These are phyloP conservation scores for Hypoxylon fuscum DNA, from an alignment of 495 filamentous ascomycete genomes.

Conservation along the genomic window DNA sequence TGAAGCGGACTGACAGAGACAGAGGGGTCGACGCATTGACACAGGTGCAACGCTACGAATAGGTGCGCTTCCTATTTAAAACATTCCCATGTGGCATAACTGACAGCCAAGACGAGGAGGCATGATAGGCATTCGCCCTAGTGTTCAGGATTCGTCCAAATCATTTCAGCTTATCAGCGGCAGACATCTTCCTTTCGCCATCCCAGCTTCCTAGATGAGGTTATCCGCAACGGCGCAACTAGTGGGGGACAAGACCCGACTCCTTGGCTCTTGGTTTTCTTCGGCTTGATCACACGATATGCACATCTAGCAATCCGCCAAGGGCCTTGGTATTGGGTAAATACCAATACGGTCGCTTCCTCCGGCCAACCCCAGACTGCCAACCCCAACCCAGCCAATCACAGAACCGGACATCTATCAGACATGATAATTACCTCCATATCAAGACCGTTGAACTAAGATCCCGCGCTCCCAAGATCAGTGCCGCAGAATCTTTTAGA, in stretches of 20 bases:
- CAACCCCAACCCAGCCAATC: not conserved
- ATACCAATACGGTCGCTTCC: slow-evolving; percentile 19
- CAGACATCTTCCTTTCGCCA: not conserved
- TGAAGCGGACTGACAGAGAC: slow-evolving; percentile 4
- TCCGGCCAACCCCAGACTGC: slow-evolving; percentile 14
- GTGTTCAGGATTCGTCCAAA: slow-evolving; percentile 12
- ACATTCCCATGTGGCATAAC: not conserved
- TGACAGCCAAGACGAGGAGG: not conserved
- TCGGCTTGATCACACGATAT: slow-evolving; percentile 20
- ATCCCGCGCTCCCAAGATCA: not conserved
- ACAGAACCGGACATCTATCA: not conserved
- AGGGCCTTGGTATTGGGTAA: slow-evolving; percentile 20
- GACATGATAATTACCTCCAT: not conserved
- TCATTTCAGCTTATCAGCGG: slow-evolving; percentile 35
- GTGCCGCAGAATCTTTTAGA: not conserved
- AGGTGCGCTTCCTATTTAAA: not conserved
- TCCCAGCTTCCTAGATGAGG: slow-evolving; percentile 33
- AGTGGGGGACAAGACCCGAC: slow-evolving; percentile 19
- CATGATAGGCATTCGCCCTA: slow-evolving; percentile 11
- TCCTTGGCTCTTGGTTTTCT: slow-evolving; percentile 18
- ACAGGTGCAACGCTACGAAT: slow-evolving; percentile 19
- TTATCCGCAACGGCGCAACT: slow-evolving; percentile 16
- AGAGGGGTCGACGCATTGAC: slow-evolving; percentile 7
- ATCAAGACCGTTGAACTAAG: not conserved
- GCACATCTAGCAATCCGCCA: slow-evolving; percentile 19